A percentile compares a stretch with the other conserved stretches of the same genome.
Conservation (phyloP, 164 flowering plant species). For the Taxillus chinensis region DNA sequence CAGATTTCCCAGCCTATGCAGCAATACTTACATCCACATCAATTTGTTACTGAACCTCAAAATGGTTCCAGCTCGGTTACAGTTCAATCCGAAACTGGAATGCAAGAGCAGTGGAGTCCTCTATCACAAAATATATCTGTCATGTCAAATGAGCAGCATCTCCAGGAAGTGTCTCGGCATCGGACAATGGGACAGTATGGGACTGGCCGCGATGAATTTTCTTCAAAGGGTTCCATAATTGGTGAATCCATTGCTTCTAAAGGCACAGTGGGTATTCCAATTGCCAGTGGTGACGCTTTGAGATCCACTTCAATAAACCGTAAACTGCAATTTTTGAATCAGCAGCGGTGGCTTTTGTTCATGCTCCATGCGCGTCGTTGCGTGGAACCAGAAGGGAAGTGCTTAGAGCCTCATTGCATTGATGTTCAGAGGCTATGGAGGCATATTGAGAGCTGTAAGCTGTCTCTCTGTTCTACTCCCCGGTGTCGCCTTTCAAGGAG, state of each 20-base stretch:
- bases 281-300: constrained; percentile 18
- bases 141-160: constrained; percentile 38
- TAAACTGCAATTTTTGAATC: constrained; percentile 35
- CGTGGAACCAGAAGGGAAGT: constrained; percentile 62
- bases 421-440: constrained; percentile 42
- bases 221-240: constrained; percentile 42
- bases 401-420: constrained; percentile 44
- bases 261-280: constrained; percentile 21
- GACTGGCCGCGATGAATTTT: constrained; percentile 57
- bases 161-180: constrained; percentile 61
- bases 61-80: constrained; percentile 33
- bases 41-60: constrained; percentile 35
- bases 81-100: constrained; percentile 32
- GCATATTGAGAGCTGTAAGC: constrained; percentile 50
- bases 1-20: constrained; percentile 52
- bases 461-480: constrained; percentile 40
- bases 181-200: constrained; percentile 51
- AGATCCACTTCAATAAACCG: constrained; percentile 24
- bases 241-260: constrained; percentile 29
- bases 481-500: constrained; percentile 44
- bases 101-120: constrained; percentile 47
- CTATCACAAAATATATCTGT: constrained; percentile 35
- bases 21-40: constrained; percentile 38
- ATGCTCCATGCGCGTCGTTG: constrained; percentile 81
- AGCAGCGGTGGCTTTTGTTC: constrained; percentile 67